phyloP scores from a whole-genome alignment of 2,329 filamentous ascomycete species.

The Fusarium temperatum region DNA sequence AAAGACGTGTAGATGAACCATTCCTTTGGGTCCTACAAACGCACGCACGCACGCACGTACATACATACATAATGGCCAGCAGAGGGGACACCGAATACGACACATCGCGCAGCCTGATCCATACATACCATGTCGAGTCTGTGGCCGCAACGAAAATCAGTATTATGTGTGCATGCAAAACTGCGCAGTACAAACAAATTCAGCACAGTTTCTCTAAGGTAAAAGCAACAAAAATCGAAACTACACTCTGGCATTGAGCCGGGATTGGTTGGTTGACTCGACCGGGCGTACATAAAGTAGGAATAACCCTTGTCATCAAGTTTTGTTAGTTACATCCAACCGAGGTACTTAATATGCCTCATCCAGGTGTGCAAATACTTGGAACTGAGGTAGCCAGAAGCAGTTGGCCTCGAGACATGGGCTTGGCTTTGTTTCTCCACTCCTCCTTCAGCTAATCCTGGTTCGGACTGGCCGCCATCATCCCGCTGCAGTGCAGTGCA shows the following conservation, averaged over 20 bases:
- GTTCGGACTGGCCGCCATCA: conserved; percentile 31
- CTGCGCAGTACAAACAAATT: neutral
- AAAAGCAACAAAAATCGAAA: conserved; percentile 31
- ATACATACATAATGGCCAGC: neutral
- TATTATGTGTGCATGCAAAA: neutral
- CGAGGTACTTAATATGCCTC: conserved; percentile 29
- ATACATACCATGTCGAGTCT: neutral
- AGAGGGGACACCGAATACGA: conserved; percentile 9
- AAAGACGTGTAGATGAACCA: conserved; percentile 11
- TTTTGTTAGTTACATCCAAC: conserved; percentile 27
- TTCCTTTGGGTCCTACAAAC: conserved; percentile 4
- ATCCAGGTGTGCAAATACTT: conserved; percentile 21
- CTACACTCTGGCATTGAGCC: conserved; percentile 5
- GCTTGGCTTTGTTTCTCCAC: conserved; percentile 28
- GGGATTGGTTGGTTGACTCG: conserved; percentile 19
- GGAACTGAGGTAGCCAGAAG: conserved; percentile 24
- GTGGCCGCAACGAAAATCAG: neutral
- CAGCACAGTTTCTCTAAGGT: conserved; percentile 18
- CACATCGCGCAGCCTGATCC: neutral
- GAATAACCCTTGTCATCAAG: conserved; percentile 2
- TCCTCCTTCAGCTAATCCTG: conserved; percentile 29
- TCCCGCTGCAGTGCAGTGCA: conserved; percentile 6
- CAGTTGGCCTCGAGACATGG: conserved; percentile 19
- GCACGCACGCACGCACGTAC: neutral
- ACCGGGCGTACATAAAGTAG: conserved; percentile 1